Evolutionary conservation across 805 yeast genomes (phyloP), one percentile per base, ranked within the genome.

Genomic region (Metschnikowia gelsemii): DNA sequence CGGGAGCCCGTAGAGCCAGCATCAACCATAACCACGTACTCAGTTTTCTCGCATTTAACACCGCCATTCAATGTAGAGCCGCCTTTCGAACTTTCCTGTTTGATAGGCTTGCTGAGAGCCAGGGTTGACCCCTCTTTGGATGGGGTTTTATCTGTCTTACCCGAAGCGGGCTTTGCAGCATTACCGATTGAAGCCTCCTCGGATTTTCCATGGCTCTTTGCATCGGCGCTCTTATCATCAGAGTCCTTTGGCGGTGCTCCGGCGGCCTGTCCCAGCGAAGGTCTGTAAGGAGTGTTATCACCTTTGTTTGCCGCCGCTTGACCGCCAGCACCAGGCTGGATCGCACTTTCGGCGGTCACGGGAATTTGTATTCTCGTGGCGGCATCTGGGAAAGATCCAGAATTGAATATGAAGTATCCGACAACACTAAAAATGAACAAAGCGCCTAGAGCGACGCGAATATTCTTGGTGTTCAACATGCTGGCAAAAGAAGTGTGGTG

Each of bases 1-100:
- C 99, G 82, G 12, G 97, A 89, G 23, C 99, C 99, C 12, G 96
- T 84, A 1, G 98, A 90, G 7, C 99, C 99, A 6, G 99, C 99
- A 70, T 93, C 99, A 42, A 93, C 73, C 96, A 93, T 89, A 18
- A 93, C 77, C 22, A 90, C 97, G 54, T 75, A 91, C 58, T 85
- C 84, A 25, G 77, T 65, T 33, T 67, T 62, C 17, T 62, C 51
- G 42, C 72, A 67, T 17, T 41, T 45, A 34, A 27, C 36, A 17
- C 37, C 40, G 23, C 30, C 29, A 8, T 3, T 27, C 29, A 21
- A 18, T 12, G 8, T 25, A 24, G 16, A 30, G 12, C 18, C 43
- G 1, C 21, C 30, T 11, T 35, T 19, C 14, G 31, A 8, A 12
- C 24, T 26, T 11, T 14, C 33, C 13, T 13, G 14, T 20, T 9